These are phyloP conservation scores for Amaranthus tricolor DNA, from an alignment of 179 eudicot species.

Conservation along the genomic window DNA sequence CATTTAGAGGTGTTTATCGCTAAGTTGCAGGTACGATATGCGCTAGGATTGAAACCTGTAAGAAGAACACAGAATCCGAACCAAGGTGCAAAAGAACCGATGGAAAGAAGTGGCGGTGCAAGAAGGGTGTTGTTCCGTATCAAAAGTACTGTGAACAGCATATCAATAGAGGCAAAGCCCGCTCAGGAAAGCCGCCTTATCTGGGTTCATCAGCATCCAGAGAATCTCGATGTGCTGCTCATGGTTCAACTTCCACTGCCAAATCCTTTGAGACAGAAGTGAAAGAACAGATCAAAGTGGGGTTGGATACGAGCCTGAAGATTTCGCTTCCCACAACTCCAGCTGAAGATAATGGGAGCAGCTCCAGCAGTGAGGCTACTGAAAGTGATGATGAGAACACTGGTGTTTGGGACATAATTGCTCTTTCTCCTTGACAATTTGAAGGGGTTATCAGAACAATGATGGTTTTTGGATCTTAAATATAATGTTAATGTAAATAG, in stretches of 20 bases:
- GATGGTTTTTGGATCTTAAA: constrained; percentile 5
- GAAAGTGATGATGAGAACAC: constrained; percentile 38
- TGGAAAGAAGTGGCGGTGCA: constrained; percentile 63
- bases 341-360: constrained; percentile 25
- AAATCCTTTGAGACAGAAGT: background rate
- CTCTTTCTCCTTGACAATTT: constrained; percentile 26
- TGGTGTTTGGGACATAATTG: constrained; percentile 23
- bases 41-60: background rate
- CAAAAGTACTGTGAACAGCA: constrained; percentile 55
- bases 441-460: background rate
- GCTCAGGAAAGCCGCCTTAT: constrained; percentile 26
- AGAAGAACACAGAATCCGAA: constrained; percentile 15
- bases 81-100: constrained; percentile 63
- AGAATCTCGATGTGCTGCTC: background rate
- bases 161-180: constrained; percentile 39
- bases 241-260: constrained; percentile 1
- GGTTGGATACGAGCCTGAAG: constrained; percentile 14
- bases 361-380: constrained; percentile 38
- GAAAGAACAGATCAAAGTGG: constrained; percentile 11
- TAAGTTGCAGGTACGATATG: constrained; percentile 10
- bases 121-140: constrained; percentile 33
- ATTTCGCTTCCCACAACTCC: constrained; percentile 10
- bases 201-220: constrained; percentile 9
- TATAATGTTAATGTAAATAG: constrained; percentile 10
- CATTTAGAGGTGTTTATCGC: background rate